A percentile compares a stretch with the other conserved stretches of the same genome.
Conservation (phyloP, 139 green algal species). For the Auxenochlorella protothecoides region DNA sequence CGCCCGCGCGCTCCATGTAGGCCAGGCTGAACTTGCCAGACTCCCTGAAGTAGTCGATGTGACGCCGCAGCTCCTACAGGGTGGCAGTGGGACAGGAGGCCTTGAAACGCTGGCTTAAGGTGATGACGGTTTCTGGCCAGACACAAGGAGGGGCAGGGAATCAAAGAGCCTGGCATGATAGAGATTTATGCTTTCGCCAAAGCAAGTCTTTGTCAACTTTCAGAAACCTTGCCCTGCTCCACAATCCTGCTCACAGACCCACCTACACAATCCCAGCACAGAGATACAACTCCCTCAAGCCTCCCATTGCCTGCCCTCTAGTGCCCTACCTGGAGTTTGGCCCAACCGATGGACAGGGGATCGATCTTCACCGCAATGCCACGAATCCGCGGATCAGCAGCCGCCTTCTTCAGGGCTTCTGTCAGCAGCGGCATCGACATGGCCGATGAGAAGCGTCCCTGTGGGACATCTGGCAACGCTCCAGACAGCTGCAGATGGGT, state of each 20-base stretch:
- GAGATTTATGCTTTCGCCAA: too few relatives aligned
- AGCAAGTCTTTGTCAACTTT: too few relatives aligned
- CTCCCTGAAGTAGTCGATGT: slow-evolving; percentile 59
- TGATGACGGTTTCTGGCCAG: too few relatives aligned
- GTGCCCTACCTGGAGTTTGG: slow-evolving; percentile 25
- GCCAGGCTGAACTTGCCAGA: slow-evolving; percentile 79
- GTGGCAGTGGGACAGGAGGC: slow-evolving; percentile 14
- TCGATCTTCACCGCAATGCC: slow-evolving; percentile 79
- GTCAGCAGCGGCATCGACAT: slow-evolving; percentile 50
- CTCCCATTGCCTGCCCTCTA: not conserved
- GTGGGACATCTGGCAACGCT: not conserved
- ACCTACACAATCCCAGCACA: not conserved
- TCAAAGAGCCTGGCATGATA: too few relatives aligned
- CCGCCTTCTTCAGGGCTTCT: slow-evolving; percentile 70
- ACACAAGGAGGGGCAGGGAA: too few relatives aligned
- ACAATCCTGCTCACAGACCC: not conserved
- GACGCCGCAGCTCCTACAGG: slow-evolving; percentile 60
- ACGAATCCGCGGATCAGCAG: slow-evolving; percentile 68
- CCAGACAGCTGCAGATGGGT: too few relatives aligned
- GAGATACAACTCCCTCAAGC: not conserved
- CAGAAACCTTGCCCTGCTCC: not conserved
- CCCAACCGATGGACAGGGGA: slow-evolving; percentile 53
- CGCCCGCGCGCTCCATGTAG: slow-evolving; percentile 69
- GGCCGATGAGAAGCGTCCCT: slow-evolving; percentile 31
- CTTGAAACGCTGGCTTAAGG: too few relatives aligned